Evolutionary conservation across 1,284 basidiomycete species (phyloP).

Genomic region (Papiliotrema terrestris): DNA sequence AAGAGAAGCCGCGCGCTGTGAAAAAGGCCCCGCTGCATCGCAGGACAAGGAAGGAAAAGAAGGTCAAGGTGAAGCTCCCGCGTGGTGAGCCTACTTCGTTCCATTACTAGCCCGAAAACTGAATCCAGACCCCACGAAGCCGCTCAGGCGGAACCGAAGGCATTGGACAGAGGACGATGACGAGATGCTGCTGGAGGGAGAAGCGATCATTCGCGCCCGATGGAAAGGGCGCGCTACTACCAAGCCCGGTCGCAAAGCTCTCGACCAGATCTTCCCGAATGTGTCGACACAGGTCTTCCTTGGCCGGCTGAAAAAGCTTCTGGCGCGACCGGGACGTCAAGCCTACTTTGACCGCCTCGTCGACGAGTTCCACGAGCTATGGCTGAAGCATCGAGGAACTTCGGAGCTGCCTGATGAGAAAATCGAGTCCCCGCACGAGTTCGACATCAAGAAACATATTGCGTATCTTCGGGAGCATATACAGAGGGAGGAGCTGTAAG

Average conservation of each 20-base stretch:
- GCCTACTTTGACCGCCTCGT: slow-evolving; percentile 74
- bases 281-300: slow-evolving; percentile 24
- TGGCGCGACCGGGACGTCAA: slow-evolving; percentile 63
- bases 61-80: not conserved
- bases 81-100: not conserved
- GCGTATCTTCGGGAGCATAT: slow-evolving; percentile 73
- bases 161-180: slow-evolving; percentile 82
- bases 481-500: slow-evolving; percentile 80
- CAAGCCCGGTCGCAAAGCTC: slow-evolving; percentile 28
- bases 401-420: slow-evolving; percentile 67
- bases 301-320: slow-evolving; percentile 52
- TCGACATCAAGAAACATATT: slow-evolving; percentile 71
- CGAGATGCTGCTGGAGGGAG: slow-evolving; percentile 77
- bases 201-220: slow-evolving; percentile 74
- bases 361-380: slow-evolving; percentile 73
- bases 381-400: slow-evolving; percentile 66
- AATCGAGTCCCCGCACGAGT: slow-evolving; percentile 63
- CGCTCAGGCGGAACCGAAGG: slow-evolving; percentile 57
- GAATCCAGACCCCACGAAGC: slow-evolving; percentile 4
- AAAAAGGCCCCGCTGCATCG: not conserved
- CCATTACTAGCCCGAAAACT: not conserved
- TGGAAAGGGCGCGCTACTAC: slow-evolving; percentile 51
- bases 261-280: slow-evolving; percentile 67
- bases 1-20: not conserved
- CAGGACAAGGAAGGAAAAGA: slow-evolving; percentile 1